phyloP scores from a whole-genome alignment of 2,329 filamentous ascomycete genomes.

The Mycocentrospora acerina region DNA sequence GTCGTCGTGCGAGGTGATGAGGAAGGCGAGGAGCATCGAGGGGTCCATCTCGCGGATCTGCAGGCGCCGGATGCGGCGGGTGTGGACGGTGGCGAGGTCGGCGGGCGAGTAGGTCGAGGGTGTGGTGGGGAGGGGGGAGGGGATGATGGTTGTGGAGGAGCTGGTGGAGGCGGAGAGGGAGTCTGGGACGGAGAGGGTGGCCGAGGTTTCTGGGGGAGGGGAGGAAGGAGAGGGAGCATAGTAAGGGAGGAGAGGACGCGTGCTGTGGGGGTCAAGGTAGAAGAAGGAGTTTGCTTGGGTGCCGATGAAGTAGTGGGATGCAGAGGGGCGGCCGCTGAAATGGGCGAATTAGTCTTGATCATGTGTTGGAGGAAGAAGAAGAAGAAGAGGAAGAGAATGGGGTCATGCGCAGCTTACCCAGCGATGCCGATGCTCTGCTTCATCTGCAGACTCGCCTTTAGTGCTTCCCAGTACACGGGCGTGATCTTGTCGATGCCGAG shows the following conservation, averaged over 20 bases:
- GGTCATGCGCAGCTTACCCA: conserved; percentile 72
- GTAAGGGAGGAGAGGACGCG: conserved; percentile 72
- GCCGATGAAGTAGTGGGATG: conserved; percentile 77
- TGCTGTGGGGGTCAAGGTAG: conserved; percentile 92
- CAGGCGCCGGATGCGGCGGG: conserved; percentile 76
- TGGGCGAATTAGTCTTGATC: conserved; percentile 9
- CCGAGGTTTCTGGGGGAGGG: neutral
- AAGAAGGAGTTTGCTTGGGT: conserved; percentile 79
- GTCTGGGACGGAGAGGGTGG: conserved; percentile 1
- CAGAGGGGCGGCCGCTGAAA: conserved; percentile 81
- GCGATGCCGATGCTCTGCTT: conserved; percentile 94
- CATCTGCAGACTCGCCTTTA: conserved; percentile 81
- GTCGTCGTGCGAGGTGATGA: conserved; percentile 79
- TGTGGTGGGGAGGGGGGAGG: conserved; percentile 5
- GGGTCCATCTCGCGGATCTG: conserved; percentile 94
- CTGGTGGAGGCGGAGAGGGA: conserved; percentile 13
- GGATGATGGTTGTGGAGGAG: conserved; percentile 26
- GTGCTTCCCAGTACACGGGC: conserved; percentile 90
- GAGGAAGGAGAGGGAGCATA: conserved; percentile 40
- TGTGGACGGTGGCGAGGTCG: conserved; percentile 84
- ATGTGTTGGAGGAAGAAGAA: too few relatives aligned
- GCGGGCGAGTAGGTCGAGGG: conserved; percentile 63
- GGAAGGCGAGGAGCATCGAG: conserved; percentile 93
- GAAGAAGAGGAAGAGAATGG: too few relatives aligned
- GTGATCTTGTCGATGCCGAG: conserved; percentile 94